These are phyloP conservation scores for Trifolium fragiferum DNA, from an alignment of 306 rosid species.

Conservation along the genomic window DNA sequence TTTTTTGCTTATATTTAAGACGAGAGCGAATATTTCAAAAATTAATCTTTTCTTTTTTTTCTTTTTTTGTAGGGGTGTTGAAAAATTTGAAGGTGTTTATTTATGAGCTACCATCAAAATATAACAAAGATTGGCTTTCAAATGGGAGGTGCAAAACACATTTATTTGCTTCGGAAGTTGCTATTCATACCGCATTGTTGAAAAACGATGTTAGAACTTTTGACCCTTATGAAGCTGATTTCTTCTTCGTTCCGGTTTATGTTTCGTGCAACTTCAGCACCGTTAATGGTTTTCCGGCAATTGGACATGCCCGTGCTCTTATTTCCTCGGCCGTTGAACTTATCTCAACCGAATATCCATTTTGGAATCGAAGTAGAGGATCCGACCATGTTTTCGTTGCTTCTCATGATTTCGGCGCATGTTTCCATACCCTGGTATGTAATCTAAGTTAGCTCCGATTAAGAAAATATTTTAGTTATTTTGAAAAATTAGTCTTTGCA, in stretches of 20 bases:
- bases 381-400: constrained; percentile 92
- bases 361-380: constrained; percentile 82
- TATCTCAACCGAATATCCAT: constrained; percentile 56
- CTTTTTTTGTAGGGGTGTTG: constrained; percentile 1
- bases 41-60: no score
- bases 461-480: no score
- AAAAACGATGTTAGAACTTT: constrained; percentile 60
- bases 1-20: no score
- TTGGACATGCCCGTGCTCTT: constrained; percentile 87
- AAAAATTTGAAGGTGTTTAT: constrained; percentile 63
- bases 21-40: no score
- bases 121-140: constrained; percentile 68
- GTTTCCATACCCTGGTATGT: constrained; percentile 84
- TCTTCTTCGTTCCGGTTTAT: constrained; percentile 92
- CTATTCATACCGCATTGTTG: constrained; percentile 73
- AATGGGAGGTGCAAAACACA: constrained; percentile 70
- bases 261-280: constrained; percentile 94
- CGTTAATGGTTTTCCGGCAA: constrained; percentile 84
- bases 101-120: constrained; percentile 74
- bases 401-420: constrained; percentile 88
- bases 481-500: no score
- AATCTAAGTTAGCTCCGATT: neutral
- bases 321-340: constrained; percentile 64
- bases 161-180: constrained; percentile 85
- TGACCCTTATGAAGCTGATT: constrained; percentile 77